These are phyloP conservation scores for Rhizopus delemar DNA, from an alignment of 371 early-diverging fungal genomes.

Conservation along the genomic window DNA sequence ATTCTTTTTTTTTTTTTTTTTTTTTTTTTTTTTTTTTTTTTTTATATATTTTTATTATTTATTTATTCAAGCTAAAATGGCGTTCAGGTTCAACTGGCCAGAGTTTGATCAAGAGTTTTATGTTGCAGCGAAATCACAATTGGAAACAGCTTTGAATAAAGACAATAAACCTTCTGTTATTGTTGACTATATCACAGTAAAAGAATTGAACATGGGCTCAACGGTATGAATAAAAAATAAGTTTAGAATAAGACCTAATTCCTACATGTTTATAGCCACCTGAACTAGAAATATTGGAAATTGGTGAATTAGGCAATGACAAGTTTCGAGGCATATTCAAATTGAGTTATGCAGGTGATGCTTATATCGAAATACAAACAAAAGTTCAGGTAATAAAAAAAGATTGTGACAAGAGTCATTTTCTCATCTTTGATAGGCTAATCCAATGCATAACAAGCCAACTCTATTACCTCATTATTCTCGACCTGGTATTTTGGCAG, in stretches of 20 bases:
- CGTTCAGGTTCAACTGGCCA: slow-evolving; percentile 96
- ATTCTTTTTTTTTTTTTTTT: slow-evolving; percentile 2
- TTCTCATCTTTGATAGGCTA: slow-evolving; percentile 56
- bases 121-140: slow-evolving; percentile 78
- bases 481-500: slow-evolving; percentile 76
- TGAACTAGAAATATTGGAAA: slow-evolving; percentile 96
- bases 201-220: slow-evolving; percentile 93
- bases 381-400: slow-evolving; percentile 79
- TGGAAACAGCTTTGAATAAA: slow-evolving; percentile 90
- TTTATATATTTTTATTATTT: slow-evolving; percentile 1
- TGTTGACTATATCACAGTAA: slow-evolving; percentile 85
- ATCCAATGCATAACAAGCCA: slow-evolving; percentile 72
- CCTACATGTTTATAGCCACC: slow-evolving; percentile 72
- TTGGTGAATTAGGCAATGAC: slow-evolving; percentile 90
- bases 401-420: neutral
- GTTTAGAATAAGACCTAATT: slow-evolving; percentile 2
- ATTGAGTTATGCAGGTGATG: slow-evolving; percentile 91
- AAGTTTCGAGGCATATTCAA: slow-evolving; percentile 95
- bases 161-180: slow-evolving; percentile 89
- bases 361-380: slow-evolving; percentile 88
- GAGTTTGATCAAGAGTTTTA: slow-evolving; percentile 84
- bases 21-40: slow-evolving; percentile 2
- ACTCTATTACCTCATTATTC: slow-evolving; percentile 63
- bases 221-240: slow-evolving; percentile 52
- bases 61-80: slow-evolving; percentile 57